Base-by-base conservation (phyloP, 441 rosid species). In the Erodium moschatum region DNA sequence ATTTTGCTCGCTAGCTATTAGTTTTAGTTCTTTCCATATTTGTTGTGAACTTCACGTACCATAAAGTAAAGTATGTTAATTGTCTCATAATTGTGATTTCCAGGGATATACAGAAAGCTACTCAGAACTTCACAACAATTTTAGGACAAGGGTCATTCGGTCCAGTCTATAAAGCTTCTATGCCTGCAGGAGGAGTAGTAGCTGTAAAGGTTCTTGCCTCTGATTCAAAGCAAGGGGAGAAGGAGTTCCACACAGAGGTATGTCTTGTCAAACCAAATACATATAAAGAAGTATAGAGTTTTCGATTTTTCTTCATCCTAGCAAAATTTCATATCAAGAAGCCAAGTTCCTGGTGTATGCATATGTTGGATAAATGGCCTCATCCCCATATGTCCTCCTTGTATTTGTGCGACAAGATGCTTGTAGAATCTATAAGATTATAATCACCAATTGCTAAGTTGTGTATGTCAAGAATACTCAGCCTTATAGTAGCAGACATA, bases 31-130 rank as follows among this genome's bases (percentile, higher is more conserved):
- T 54, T 54, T 18, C 10, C 24, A 15, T 54, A 35, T 35, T 35
- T 54, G 61, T 54, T 15, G 20, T 54, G 21, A 56, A 56, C 20
- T 56, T 56, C 62, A 56, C 62, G 19, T 19, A 19, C 21, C 21
- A 56, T 56, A 18, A 18, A 56, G 20, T 56, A 56, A 56, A 56
- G 7, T 2, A 56, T 56, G 62, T 18, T 56, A 56, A 56, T 56
- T 56, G 13, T 64, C 44, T 31, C 42, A 35, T 44, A 63, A 69
- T 63, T 35, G 67, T 77, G 70, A 70, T 80, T 62, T 75, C 65
- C 85, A 91, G 99, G 91, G 97, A 89, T 80, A 81, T 91, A 67
- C 96, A 90, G 84, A 95, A 95, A 84, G 96, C 96, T 61, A 91
- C 99, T 44, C 84, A 87, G 65, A 88, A 82, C 78, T 95, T 91